Evolutionary conservation across 2,329 filamentous ascomycete genomes (phyloP).

Genomic region (Monosporascus sp.): DNA sequence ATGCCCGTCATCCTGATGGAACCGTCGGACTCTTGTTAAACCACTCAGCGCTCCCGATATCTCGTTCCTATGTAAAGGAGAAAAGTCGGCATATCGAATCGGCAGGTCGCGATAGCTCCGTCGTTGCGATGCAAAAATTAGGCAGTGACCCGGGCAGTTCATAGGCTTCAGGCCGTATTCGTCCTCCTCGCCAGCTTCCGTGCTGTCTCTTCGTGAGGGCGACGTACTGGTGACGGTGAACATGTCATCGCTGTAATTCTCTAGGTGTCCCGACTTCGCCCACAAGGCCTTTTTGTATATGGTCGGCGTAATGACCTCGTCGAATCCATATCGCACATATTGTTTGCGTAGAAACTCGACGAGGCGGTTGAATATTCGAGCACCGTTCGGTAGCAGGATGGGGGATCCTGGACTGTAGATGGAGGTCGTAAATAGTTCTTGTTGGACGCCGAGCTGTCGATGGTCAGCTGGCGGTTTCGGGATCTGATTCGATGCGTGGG

Average conservation of each 20-base stretch:
- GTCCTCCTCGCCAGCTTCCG: slow-evolving; percentile 24
- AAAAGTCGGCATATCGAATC: slow-evolving; percentile 90
- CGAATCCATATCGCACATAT: slow-evolving; percentile 78
- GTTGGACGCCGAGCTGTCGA: slow-evolving; percentile 55
- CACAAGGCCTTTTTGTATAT: slow-evolving; percentile 88
- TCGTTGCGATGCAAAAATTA: slow-evolving; percentile 79
- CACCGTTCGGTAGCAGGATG: slow-evolving; percentile 76
- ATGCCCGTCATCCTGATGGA: slow-evolving; percentile 95
- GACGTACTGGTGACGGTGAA: slow-evolving; percentile 66
- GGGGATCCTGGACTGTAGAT: slow-evolving; percentile 80
- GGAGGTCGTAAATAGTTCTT: slow-evolving; percentile 75
- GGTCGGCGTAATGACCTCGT: slow-evolving; percentile 83
- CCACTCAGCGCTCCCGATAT: slow-evolving; percentile 87
- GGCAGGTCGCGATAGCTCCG: slow-evolving; percentile 87
- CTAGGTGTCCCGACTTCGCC: slow-evolving; percentile 80
- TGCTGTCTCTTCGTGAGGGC: slow-evolving; percentile 30
- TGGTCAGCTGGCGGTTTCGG: slow-evolving; percentile 42
- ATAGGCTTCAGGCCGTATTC: slow-evolving; percentile 77
- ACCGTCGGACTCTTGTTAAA: slow-evolving; percentile 85
- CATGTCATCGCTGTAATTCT: slow-evolving; percentile 91
- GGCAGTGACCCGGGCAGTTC: slow-evolving; percentile 95
- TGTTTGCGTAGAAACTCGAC: slow-evolving; percentile 77
- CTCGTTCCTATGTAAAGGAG: slow-evolving; percentile 92
- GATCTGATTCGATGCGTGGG: slow-evolving; percentile 20
- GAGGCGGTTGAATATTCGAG: slow-evolving; percentile 78